Evolutionary conservation across 306 rosid species (phyloP).

Genomic region (Lagenaria siceraria): DNA sequence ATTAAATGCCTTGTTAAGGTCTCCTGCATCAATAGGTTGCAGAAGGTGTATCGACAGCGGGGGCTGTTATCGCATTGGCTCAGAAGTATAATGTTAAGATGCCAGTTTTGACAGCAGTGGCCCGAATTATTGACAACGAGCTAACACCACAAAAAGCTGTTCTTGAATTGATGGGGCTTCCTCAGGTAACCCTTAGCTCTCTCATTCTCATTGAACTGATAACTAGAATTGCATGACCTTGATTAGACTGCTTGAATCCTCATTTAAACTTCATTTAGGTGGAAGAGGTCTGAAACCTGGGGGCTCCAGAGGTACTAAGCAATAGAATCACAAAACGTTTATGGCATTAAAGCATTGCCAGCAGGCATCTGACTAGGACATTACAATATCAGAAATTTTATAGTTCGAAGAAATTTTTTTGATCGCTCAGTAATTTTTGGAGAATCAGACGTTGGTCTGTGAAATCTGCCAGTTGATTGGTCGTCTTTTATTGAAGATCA

Average conservation of each 20-base stretch:
- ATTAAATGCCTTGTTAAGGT: not conserved
- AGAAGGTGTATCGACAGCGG: constrained; percentile 90
- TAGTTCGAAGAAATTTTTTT: not conserved
- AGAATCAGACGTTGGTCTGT: not conserved
- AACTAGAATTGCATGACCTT: not conserved
- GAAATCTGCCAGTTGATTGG: not conserved
- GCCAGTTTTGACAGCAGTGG: constrained; percentile 96
- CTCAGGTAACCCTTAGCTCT: constrained; percentile 46
- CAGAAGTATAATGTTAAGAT: constrained; percentile 81
- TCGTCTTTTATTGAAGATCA: not conserved
- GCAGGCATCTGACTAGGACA: not conserved
- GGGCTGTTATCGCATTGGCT: constrained; percentile 88
- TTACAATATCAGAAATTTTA: not conserved
- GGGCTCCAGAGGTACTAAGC: not conserved
- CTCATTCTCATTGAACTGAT: constrained; percentile 13
- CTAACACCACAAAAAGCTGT: constrained; percentile 85
- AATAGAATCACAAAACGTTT: not conserved
- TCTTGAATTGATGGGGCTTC: constrained; percentile 78
- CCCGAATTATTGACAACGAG: constrained; percentile 78
- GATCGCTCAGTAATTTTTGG: too few relatives aligned
- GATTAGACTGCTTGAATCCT: not conserved
- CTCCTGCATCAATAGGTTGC: constrained; percentile 44
- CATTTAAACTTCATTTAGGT: constrained; percentile 21
- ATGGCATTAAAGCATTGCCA: not conserved
- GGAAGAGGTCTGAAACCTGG: constrained; percentile 40